These are phyloP conservation scores for Xylaria nigripes DNA, from an alignment of 495 filamentous ascomycete species.

Conservation along the genomic window DNA sequence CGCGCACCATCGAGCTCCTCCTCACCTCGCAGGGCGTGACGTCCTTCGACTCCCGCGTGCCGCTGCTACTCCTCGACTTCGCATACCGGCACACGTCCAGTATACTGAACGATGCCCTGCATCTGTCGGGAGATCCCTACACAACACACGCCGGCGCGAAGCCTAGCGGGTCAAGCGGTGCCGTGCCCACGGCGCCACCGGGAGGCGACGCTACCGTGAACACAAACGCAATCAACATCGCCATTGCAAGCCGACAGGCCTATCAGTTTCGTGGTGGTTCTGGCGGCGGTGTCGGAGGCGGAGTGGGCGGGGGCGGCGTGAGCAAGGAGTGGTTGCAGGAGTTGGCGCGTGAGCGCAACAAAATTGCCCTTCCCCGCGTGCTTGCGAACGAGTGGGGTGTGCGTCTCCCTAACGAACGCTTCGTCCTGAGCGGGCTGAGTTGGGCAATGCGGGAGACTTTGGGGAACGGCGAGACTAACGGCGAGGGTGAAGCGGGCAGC, in stretches of 20 bases:
- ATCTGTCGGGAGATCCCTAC: slow-evolving; percentile 57
- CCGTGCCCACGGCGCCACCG: slow-evolving; percentile 35
- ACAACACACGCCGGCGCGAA: slow-evolving; percentile 41
- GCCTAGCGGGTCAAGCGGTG: slow-evolving; percentile 37
- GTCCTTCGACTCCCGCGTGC: slow-evolving; percentile 87
- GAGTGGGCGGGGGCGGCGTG: slow-evolving; percentile 37
- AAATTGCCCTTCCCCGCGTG: slow-evolving; percentile 67
- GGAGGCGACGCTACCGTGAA: slow-evolving; percentile 36
- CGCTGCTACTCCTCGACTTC: slow-evolving; percentile 90
- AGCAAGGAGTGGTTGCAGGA: slow-evolving; percentile 85
- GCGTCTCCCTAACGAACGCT: slow-evolving; percentile 80
- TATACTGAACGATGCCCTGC: slow-evolving; percentile 58
- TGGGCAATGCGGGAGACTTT: slow-evolving; percentile 80
- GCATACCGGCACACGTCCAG: slow-evolving; percentile 73
- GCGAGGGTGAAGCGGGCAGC: slow-evolving; percentile 23
- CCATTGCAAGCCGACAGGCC: slow-evolving; percentile 40
- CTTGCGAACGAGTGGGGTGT: slow-evolving; percentile 67
- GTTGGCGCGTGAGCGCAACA: slow-evolving; percentile 73
- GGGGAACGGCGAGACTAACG: slow-evolving; percentile 46
- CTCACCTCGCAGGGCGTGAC: slow-evolving; percentile 81
- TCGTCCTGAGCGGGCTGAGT: slow-evolving; percentile 74
- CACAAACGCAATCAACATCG: slow-evolving; percentile 41
- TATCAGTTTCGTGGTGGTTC: slow-evolving; percentile 46
- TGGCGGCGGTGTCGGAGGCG: slow-evolving; percentile 9
- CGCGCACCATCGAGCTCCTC: slow-evolving; percentile 83